These are phyloP conservation scores for Pseudogymnoascus sp. DNA, from an alignment of 2,329 filamentous ascomycete genomes.

Conservation along the genomic window DNA sequence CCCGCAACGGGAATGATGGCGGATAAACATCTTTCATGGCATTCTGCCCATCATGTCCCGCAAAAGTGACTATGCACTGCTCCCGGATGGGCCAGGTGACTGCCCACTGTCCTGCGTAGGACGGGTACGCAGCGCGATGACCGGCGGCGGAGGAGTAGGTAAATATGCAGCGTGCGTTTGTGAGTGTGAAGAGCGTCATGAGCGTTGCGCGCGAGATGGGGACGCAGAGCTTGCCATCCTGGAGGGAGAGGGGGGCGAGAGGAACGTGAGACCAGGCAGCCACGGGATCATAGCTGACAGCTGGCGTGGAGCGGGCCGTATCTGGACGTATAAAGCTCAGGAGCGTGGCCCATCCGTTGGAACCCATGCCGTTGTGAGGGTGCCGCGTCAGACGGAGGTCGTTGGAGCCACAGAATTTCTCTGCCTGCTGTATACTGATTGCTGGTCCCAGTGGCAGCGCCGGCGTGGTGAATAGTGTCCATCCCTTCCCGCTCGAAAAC, in stretches of 20 bases:
- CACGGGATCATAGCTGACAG: neutral
- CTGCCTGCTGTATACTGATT: constrained; percentile 10
- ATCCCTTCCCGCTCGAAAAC: neutral
- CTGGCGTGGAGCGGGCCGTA: no score
- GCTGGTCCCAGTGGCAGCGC: neutral
- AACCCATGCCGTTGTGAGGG: constrained; percentile 8
- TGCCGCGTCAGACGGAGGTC: constrained; percentile 9
- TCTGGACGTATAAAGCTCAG: constrained; percentile 6
- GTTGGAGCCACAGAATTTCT: constrained; percentile 12
- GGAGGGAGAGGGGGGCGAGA: neutral
- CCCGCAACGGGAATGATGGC: constrained; percentile 15
- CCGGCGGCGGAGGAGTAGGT: constrained; percentile 28
- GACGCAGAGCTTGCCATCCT: constrained; percentile 5
- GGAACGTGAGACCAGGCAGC: neutral
- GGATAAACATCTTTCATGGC: constrained; percentile 20
- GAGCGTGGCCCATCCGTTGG: constrained; percentile 7
- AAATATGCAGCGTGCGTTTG: constrained; percentile 27
- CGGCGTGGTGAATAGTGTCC: neutral
- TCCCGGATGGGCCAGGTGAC: constrained; percentile 30
- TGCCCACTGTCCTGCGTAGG: constrained; percentile 30
- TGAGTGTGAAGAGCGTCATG: constrained; percentile 17
- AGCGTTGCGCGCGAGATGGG: constrained; percentile 13
- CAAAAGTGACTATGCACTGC: constrained; percentile 12
- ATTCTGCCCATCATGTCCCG: constrained; percentile 18
- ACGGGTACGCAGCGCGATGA: constrained; percentile 28